Base-by-base conservation (phyloP, 495 filamentous ascomycete species). In the Daldinia caldariorum region DNA sequence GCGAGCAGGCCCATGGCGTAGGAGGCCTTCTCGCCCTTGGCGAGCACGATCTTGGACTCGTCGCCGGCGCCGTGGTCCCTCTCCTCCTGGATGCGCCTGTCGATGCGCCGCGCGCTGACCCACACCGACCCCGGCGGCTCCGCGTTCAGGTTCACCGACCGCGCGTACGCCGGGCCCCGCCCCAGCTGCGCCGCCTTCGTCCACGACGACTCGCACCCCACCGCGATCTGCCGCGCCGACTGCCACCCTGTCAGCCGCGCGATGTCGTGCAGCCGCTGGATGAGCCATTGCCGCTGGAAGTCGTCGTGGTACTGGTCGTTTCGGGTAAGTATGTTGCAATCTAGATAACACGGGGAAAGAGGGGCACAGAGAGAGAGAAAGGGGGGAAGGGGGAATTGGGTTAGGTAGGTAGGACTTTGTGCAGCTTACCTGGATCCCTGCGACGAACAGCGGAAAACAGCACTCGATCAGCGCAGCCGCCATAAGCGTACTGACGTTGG, bases 241-340 rank as follows among this genome's bases (percentile, higher is more conserved):
- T 93, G 90, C 91, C 92, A 98, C 0, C 95, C 95, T 0, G 93
- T 97, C 39, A 95, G 80, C 6, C 89, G 88, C 3, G 91, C 86
- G 38, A 97, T 88, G 74, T 92, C 87, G 61, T 86, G 86, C 18
- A 98, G 81, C 14, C 90, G 89, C 35, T 83, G 80, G 66, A 97
- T 85, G 0, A 88, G 84, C 92, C 92, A 97, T 41, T 84, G 83
- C 1, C 95, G 87, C 74, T 98, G 93, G 2, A 77, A 80, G 13
- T 86, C 66, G 66, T 91, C 85, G 63, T 85, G 87, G 78, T 91
- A 97, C 83, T 97, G 85, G 12, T n/a, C 8, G 35, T 60, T 26
- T 26, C 26, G 26, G 26, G 50, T 62, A 22, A 61, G 39, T 58
- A 4, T 1, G 26, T 1, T 26, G 26, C 26, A 26, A 26, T 26